Conservation (phyloP, 106 monocot species). For the Apostasia shenzhenica region DNA sequence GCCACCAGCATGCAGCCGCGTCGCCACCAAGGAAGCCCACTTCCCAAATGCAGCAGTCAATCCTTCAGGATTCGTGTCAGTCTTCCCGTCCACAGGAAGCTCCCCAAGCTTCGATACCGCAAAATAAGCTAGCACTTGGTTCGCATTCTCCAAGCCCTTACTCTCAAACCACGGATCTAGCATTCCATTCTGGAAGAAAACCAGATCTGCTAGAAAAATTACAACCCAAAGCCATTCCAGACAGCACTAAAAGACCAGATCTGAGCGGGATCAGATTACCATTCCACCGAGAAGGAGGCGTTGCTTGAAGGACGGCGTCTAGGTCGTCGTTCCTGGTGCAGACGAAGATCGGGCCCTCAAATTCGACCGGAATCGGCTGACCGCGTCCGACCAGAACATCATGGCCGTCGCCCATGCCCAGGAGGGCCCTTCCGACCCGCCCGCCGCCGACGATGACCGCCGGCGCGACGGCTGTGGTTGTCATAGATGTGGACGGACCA, state of each 20-base stretch:
- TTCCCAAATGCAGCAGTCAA: conserved; percentile 86
- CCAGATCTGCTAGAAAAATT: conserved; percentile 69
- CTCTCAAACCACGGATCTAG: conserved; percentile 94
- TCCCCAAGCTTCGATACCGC: conserved; percentile 93
- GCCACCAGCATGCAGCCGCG: conserved; percentile 58
- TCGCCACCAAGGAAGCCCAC: conserved; percentile 78
- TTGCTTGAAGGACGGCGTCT: conserved; percentile 71
- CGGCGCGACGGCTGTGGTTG: conserved; percentile 29
- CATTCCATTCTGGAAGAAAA: conserved; percentile 99
- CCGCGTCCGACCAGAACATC: conserved; percentile 70
- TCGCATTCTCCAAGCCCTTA: conserved; percentile 54
- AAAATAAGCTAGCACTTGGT: conserved; percentile 94
- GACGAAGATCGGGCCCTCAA: conserved; percentile 79
- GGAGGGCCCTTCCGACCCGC: conserved; percentile 50
- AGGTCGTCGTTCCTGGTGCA: conserved; percentile 97
- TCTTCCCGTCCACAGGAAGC: conserved; percentile 85
- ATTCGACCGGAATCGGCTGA: conserved; percentile 43
- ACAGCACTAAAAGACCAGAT: not conserved
- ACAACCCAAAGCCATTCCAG: not conserved
- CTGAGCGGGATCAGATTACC: conserved; percentile 24
- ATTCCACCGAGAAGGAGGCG: conserved; percentile 60
- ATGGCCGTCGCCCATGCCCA: conserved; percentile 41
- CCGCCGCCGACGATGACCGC: conserved; percentile 83
- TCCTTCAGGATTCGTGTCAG: conserved; percentile 91
- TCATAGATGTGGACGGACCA: conserved; percentile 8